Base-by-base conservation (phyloP, 768 basidiomycete genomes). In the Phaeotremella skinneri region DNA sequence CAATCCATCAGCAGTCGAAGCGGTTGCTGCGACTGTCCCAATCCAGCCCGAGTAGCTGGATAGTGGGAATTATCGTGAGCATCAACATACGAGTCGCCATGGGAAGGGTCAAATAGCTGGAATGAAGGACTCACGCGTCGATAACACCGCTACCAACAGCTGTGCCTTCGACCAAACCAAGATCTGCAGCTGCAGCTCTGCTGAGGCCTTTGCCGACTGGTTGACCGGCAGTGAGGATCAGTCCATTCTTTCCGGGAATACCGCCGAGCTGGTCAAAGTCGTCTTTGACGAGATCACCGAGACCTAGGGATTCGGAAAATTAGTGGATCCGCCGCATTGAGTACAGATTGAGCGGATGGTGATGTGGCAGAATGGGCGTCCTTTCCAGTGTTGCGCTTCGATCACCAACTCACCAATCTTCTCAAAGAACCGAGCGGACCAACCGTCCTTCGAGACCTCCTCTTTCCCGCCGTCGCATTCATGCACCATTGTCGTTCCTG, bases 61-160 rank as follows among this genome's bases (percentile, higher is more conserved):
- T 13, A 21, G 6, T 29, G 21, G 13, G 23, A 21, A 14, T 7
- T 45, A 45, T 13, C 43, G 34, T 55, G 32, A 53, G 53, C 42
- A 29, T 48, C 52, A 54, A 11, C 25, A n/a, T 43, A 4, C 25
- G 14, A 26, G n/a, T 23, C n/a, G 26, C 2, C 14, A 5, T 32
- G 31, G 14, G 3, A 27, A 43, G 32, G 23, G 17, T 32, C n/a
- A n/a, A n/a, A n/a, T 29, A 23, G 23, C 1, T 4, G 34, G 16
- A 20, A 14, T 27, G 13, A 43, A 4, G 32, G 34, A 79, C 85
- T 71, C 64, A 93, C 85, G 92, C 96, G 67, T 99, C 96, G 64
- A 99, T 97, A 41, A 98, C 83, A 20, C 85, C 94, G 66, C 91
- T 93, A 13, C 94, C 94, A 26, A 98, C 91, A 1, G 91, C 84